Base-by-base conservation (phyloP, 2,329 filamentous ascomycete genomes). In the Davidsoniella eucalypti region DNA sequence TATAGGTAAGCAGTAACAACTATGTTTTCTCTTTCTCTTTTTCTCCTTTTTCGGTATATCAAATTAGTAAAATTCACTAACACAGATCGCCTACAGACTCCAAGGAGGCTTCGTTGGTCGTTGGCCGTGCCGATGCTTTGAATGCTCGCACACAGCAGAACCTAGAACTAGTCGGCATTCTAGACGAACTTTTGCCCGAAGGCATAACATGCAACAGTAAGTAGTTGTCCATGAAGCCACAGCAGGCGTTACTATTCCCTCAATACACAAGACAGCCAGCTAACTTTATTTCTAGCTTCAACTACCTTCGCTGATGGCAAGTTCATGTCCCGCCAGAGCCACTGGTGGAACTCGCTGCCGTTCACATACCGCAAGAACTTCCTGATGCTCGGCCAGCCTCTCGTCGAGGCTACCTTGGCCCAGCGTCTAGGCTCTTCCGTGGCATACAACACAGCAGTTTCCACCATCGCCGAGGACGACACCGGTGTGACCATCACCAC, bases 171-270 rank as follows among this genome's bases (percentile, higher is more conserved):
- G 67, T 65, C 3, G 63, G 65, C 6, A 61, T 71, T 14, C 57
- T 70, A 1, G 61, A 67, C 33, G 64, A 68, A 37, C 59, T 72
- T 2, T 53, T 70, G 0, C 58, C 63, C 0, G 57, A 62, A 2
- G 68, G 69, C 1, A 61, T 72, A n/a, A 67, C 67, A 52, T 72
- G 69, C 57, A 71, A 71, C 55, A 72, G 68, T 70, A 60, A 57
- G 65, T 53, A 25, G 9, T 26, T 38, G 12, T 25, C n/a, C 4
- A 8, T 10, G 4, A 8, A 21, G 7, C 10, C 39, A n/a, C 12
- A 42, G 16, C 5, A 23, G 4, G 5, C 5, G 21, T 5, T 5
- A 23, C 4, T 23, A 23, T 23, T 23, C 21, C 5, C 21, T 23
- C 4, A 39, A 18, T 21, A 17, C 4, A 14, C 14, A 43, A 43